Evolutionary conservation across 75 land plant species (phyloP).

Genomic region (Picea glauca): DNA sequence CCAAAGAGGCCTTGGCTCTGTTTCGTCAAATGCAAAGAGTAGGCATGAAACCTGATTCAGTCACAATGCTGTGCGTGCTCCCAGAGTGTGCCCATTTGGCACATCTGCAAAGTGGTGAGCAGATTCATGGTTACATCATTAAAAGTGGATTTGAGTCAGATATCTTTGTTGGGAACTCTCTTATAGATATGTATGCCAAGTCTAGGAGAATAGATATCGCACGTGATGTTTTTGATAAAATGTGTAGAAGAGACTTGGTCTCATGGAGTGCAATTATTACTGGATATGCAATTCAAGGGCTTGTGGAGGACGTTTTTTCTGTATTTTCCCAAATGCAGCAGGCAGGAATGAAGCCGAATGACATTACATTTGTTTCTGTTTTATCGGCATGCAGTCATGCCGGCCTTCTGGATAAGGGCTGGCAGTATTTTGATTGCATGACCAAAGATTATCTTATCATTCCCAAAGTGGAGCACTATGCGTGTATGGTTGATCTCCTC

Average conservation of each 20-base stretch:
- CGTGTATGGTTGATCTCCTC: constrained; percentile 54
- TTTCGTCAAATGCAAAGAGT: constrained; percentile 27
- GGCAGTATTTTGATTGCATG: constrained; percentile 31
- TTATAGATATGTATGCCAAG: constrained; percentile 59
- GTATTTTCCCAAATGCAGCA: too few species aligned
- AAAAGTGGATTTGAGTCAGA: constrained; percentile 16
- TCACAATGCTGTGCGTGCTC: constrained; percentile 28
- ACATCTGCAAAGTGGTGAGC: constrained; percentile 30
- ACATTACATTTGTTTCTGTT: too few species aligned
- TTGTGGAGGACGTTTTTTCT: too few species aligned
- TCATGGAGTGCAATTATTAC: too few species aligned
- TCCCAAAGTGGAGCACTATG: constrained; percentile 40
- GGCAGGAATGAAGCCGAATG: too few species aligned
- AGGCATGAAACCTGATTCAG: neutral
- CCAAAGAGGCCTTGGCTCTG: constrained; percentile 28
- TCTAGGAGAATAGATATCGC: constrained; percentile 34
- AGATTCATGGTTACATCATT: constrained; percentile 35
- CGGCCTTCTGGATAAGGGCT: constrained; percentile 25
- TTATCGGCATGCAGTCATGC: constrained; percentile 23
- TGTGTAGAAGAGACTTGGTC: too few species aligned
- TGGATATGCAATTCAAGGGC: too few species aligned
- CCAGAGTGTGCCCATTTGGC: constrained; percentile 42
- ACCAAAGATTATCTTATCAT: constrained; percentile 13
- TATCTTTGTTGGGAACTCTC: constrained; percentile 34
- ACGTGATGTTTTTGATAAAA: too few species aligned